phyloP scores from a whole-genome alignment of 768 basidiomycete genomes.

The Collybia nuda region DNA sequence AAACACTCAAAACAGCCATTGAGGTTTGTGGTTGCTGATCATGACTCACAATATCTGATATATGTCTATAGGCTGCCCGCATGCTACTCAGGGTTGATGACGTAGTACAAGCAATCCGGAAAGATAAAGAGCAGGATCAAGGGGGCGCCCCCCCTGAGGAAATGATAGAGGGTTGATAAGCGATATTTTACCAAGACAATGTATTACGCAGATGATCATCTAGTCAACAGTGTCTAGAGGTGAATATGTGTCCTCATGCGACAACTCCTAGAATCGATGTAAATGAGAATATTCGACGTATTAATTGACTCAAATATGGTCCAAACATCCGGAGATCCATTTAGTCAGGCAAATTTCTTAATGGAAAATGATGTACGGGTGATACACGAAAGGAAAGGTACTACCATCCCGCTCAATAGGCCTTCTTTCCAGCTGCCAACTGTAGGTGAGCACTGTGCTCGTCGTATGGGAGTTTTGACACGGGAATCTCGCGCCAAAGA shows the following conservation, averaged over 20 bases:
- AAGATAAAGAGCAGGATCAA: conserved; percentile 60
- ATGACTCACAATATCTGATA: background rate
- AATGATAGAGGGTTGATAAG: conserved; percentile 30
- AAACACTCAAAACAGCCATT: conserved; percentile 96
- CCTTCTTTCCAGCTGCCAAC: conserved; percentile 78
- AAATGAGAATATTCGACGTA: background rate
- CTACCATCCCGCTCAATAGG: conserved; percentile 40
- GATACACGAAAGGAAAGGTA: conserved; percentile 10
- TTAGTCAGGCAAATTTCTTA: too few relatives aligned
- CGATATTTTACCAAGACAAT: too few relatives aligned
- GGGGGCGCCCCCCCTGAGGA: conserved; percentile 55
- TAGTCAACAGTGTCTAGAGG: too few relatives aligned
- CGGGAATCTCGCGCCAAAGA: conserved; percentile 93
- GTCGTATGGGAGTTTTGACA: conserved; percentile 90
- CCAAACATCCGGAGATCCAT: too few relatives aligned
- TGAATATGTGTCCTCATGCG: too few relatives aligned
- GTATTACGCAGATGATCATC: too few relatives aligned
- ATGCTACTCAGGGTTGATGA: conserved; percentile 93
- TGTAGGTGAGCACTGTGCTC: conserved; percentile 94
- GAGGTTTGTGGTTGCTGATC: conserved; percentile 52
- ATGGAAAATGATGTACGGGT: conserved; percentile 4
- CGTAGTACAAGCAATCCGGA: conserved; percentile 85
- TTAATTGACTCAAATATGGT: too few relatives aligned
- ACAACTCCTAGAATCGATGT: conserved; percentile 6
- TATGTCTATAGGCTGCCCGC: conserved; percentile 64